Evolutionary conservation across 305 asterid species (phyloP), one percentile per base, ranked within the genome.

Genomic region (Withania somnifera): DNA sequence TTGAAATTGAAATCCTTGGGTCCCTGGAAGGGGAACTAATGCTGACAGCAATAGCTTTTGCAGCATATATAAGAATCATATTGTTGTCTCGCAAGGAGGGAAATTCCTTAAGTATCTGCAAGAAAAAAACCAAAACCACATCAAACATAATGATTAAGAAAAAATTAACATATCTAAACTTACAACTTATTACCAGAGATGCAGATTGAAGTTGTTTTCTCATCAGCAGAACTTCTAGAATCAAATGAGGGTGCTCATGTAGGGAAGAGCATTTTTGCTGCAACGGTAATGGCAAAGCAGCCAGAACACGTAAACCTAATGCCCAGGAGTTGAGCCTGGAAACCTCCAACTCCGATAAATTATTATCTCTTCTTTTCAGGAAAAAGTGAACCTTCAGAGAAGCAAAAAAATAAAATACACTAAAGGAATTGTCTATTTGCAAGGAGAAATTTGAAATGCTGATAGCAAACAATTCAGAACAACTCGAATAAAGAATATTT

Each of bases 171-270:
- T 17, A 30, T 51, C 47, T 28, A 76, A n/a, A 11, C 63, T 51
- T 76, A 30, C 11, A 50, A 76, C 28, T 85, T 26, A 73, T 82
- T 96, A 96, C 99, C 98, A 88, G 86, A 85, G 98, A 91, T 86
- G 99, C 99, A 87, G 98, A 93, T 84, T 91, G 98, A 84, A 96
- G 92, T 87, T 96, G 99, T 88, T 96, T 96, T 88, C 99, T 91
- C 98, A 96, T 96, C 87, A 96, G 91, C 89, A 96, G 82, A 85
- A 96, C 99, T 88, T 96, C 99, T 66, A 96, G 86, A 87, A 96
- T 94, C 91, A 96, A 89, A 83, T 88, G 98, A 86, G 99, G 99
- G 88, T 96, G 97, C 88, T 92, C 99, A 45, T 96, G 99, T 75
- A 96, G 87, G 82, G 98, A 90, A 82, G 99, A 96, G 87, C 98